Base-by-base conservation (phyloP, 2,329 filamentous ascomycete species). In the Beauveria medogensis region DNA sequence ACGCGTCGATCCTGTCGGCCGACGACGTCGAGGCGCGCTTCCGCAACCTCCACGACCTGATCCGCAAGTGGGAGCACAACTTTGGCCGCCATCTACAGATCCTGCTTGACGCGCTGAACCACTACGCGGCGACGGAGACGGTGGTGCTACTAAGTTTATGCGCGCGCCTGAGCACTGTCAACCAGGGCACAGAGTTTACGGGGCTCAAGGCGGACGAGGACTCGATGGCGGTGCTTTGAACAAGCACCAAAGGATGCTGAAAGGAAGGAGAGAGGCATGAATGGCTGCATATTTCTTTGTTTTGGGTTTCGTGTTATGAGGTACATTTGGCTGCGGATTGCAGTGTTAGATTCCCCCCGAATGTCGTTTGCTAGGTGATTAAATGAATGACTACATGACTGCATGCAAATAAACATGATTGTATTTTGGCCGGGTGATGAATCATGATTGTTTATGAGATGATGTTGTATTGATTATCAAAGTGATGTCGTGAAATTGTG, bases 71-170 rank as follows among this genome's bases (percentile, higher is more conserved):
- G 78, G 94, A 99, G 73, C 86, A 88, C 65, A 95, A 96, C 70
- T 99, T 99, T 72, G 90, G 89, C 61, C 80, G 92, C 52, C 93
- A 97, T 74, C 76, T 99, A 68, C 92, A 96, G 77, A 96, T 97
- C 66, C 75, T 99, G 68, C 85, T 97, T 43, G 94, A 97, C 71
- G 93, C 91, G 63, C 80, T 99, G 64, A 97, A 99, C 68, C 96
- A 97, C 74, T 95, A 97, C 68, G 94, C 94, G 3, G 94, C 94
- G 0, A 97, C 94, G 0, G 94, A 99, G 78, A 97, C 94, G 44
- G 93, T 97, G 3, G 94, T 96, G 20, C 81, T 99, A 65, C 77
- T 97, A 64, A 93, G 92, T 65, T 78, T 99, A 18, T 96, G 91
- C 70, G 91, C 91, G 14, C 77, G 91, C 63, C 71, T 96, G 69